Evolutionary conservation across 495 filamentous ascomycete genomes (phyloP).

Genomic region (Hypoxylon lenormandii): DNA sequence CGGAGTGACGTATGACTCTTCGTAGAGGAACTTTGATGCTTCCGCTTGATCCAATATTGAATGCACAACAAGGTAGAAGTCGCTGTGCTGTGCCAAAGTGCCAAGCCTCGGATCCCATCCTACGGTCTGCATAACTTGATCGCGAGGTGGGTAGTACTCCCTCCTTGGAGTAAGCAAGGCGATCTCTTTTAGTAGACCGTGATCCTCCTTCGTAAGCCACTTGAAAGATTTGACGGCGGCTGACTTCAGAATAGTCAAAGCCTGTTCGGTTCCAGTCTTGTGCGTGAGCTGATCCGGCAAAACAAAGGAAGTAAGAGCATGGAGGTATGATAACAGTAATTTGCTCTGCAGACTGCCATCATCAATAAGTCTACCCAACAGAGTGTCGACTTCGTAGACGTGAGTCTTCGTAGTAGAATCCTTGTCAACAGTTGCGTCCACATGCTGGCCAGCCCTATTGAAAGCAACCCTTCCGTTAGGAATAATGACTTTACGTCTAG

Average conservation of each 20-base stretch:
- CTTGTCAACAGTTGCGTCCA: conserved; percentile 56
- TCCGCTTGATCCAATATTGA: conserved; percentile 60
- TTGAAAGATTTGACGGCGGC: conserved; percentile 66
- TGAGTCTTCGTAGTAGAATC: conserved; percentile 39
- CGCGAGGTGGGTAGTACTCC: conserved; percentile 44
- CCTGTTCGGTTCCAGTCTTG: conserved; percentile 73
- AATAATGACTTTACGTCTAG: conserved; percentile 62
- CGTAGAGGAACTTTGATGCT: conserved; percentile 47
- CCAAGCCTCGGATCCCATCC: conserved; percentile 50
- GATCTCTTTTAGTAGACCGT: conserved; percentile 58
- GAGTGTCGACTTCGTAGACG: conserved; percentile 61
- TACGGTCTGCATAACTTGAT: conserved; percentile 47
- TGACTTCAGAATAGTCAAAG: conserved; percentile 62
- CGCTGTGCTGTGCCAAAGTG: conserved; percentile 64
- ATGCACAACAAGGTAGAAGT: conserved; percentile 57
- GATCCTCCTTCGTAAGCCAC: conserved; percentile 55
- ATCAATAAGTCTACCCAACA: conserved; percentile 63
- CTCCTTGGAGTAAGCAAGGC: conserved; percentile 65
- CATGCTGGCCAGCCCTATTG: conserved; percentile 49
- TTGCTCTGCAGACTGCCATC: conserved; percentile 67
- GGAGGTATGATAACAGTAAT: conserved; percentile 67
- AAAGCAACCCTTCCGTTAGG: conserved; percentile 59
- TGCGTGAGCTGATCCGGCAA: conserved; percentile 69
- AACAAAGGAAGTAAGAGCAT: conserved; percentile 71
- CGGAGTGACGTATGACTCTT: conserved; percentile 1